Percentiles rank a stretch among this genome's conserved stretches.
Conservation (phyloP, 2,329 filamentous ascomycete genomes). For the Helminthosporium solani region DNA sequence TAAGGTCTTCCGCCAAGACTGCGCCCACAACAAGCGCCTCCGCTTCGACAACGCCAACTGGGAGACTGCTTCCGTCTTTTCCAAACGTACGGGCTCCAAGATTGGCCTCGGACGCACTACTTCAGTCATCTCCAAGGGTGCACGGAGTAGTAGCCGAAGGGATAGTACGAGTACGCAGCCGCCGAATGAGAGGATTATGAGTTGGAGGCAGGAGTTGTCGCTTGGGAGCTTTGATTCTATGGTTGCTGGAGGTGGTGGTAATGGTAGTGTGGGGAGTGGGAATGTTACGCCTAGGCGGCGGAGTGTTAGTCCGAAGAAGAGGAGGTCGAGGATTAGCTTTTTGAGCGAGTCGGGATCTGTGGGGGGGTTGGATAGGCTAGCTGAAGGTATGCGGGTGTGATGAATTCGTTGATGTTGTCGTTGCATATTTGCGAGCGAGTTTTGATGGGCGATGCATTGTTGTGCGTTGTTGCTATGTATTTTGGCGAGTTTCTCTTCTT, state of each 20-base stretch:
- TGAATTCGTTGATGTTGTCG: not conserved
- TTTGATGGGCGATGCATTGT: no score
- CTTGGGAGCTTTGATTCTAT: constrained; percentile 56
- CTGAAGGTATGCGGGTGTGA: not conserved
- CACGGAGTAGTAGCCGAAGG: constrained; percentile 45
- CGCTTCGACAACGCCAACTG: constrained; percentile 62
- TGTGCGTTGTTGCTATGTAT: no score
- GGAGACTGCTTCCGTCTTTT: constrained; percentile 77
- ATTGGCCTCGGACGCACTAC: no score
- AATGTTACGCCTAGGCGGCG: constrained; percentile 15
- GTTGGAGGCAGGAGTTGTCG: constrained; percentile 75
- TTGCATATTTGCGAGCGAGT: not conserved
- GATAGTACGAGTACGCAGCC: constrained; percentile 52
- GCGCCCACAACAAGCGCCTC: constrained; percentile 73
- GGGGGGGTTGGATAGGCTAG: not conserved
- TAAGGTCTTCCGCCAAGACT: constrained; percentile 95
- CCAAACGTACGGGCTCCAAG: constrained; percentile 62
- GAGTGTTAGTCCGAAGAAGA: constrained; percentile 54
- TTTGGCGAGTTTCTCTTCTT: no score
- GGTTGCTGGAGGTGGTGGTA: no score
- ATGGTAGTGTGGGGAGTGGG: constrained; percentile 12
- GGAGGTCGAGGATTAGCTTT: constrained; percentile 15
- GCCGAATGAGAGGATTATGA: constrained; percentile 75
- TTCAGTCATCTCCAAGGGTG: constrained; percentile 59
- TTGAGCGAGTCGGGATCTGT: constrained; percentile 14